Base-by-base conservation (phyloP, 2,329 filamentous ascomycete genomes). In the Aphanoascus verrucosus region DNA sequence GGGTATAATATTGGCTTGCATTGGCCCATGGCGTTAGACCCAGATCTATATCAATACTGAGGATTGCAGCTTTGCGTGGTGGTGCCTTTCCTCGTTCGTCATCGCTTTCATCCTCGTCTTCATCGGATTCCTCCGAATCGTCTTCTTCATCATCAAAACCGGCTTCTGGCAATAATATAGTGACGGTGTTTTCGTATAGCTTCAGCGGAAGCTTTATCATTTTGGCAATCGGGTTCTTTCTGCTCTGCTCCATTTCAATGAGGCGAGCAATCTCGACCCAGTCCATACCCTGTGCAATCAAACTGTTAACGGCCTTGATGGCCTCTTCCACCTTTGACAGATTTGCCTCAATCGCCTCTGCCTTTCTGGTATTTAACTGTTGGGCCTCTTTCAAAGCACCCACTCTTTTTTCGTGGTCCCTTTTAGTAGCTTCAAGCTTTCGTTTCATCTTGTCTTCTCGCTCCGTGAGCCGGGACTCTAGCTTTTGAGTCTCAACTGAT, bases 281-380 rank as follows among this genome's bases (percentile, higher is more conserved):
- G 62, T 98, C 93, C 89, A 97, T 97, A 9, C 91, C 91, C 64
- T 95, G 88, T 4, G 81, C 81, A 56, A 98, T 81, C n/a, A 97
- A 74, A 0, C 88, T 87, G 66, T 94, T 97, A 51, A 98, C 84
- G 2, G 93, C 89, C 65, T 89, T 87, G 67, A 89, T 89, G 3
- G 88, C 89, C 70, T 97, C 93, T 65, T 95, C 86, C 0, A 97
- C 90, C 49, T 89, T 81, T 64, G 94, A 88, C 1, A 88, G 77
- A 63, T 98, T 97, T 19, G 88, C 87, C 66, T 95, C 82, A 41
- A 98, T 93, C 0, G 90, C 88, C 53, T 84, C 84, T 2, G 91
- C 93, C 67, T 95, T 97, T 53, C 86, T 83, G 31, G 88, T 77
- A 62, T 97, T 94, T 42, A 94, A 64, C 47, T 85, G 79, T 65